These are phyloP conservation scores for Tricharina praecox DNA, from an alignment of 495 filamentous ascomycete genomes.

Conservation along the genomic window DNA sequence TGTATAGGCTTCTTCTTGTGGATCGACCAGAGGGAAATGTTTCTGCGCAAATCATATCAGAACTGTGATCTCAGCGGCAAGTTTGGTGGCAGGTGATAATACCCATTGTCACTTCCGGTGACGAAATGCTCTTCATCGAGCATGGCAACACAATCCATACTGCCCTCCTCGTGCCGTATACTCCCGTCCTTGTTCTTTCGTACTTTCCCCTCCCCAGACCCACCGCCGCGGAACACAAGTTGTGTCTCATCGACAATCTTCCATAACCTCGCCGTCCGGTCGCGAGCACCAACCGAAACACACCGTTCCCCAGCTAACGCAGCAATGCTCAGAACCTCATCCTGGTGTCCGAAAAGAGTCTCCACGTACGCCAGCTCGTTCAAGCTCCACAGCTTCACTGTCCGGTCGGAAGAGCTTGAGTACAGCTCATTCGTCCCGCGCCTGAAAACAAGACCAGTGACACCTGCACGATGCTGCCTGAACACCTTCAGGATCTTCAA, in stretches of 20 bases:
- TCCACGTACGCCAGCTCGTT: constrained; percentile 79
- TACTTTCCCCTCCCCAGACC: constrained; percentile 39
- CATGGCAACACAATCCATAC: constrained; percentile 75
- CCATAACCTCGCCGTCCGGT: constrained; percentile 88
- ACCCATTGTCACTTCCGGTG: constrained; percentile 81
- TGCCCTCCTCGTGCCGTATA: constrained; percentile 45
- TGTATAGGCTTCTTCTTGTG: constrained; percentile 92
- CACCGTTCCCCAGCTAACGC: constrained; percentile 75
- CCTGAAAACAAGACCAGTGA: constrained; percentile 71
- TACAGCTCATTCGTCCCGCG: constrained; percentile 84
- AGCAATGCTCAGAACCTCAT: constrained; percentile 65
- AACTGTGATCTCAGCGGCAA: not conserved
- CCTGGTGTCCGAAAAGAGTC: constrained; percentile 90
- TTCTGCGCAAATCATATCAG: constrained; percentile 12
- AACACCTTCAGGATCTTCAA: constrained; percentile 68
- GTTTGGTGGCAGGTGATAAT: too few species aligned
- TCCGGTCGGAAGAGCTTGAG: constrained; percentile 72
- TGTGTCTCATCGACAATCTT: constrained; percentile 93
- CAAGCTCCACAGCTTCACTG: constrained; percentile 74
- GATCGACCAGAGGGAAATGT: constrained; percentile 66
- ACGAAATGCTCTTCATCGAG: constrained; percentile 82
- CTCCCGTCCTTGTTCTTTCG: constrained; percentile 24
- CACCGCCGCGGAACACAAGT: constrained; percentile 78
- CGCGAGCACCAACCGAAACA: constrained; percentile 72
- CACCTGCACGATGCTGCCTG: constrained; percentile 74